Conservation (phyloP, 2,329 filamentous ascomycete species). For the Botrytis porri region DNA sequence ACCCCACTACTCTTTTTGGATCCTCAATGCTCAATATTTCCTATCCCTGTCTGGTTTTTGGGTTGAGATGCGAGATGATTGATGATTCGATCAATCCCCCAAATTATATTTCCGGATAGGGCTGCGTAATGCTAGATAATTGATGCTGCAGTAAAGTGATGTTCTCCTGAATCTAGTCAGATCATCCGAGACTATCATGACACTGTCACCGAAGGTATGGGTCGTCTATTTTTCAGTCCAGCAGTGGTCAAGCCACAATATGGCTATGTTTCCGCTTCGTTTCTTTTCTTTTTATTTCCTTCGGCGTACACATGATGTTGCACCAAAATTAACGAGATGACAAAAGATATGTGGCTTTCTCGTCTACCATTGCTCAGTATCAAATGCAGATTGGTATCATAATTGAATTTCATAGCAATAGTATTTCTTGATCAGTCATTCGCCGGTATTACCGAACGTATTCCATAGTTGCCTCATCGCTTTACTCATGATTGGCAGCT, state of each 20-base stretch:
- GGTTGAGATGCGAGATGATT: slow-evolving; percentile 7
- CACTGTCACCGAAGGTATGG: neutral
- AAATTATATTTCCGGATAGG: slow-evolving; percentile 3
- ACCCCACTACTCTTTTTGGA: neutral
- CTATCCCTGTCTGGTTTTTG: slow-evolving; percentile 12
- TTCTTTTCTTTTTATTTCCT: neutral
- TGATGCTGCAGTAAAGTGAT: neutral
- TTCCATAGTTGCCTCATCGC: slow-evolving; percentile 24
- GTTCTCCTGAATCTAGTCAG: neutral
- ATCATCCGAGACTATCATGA: neutral
- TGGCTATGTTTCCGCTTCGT: slow-evolving; percentile 26
- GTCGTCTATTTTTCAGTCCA: slow-evolving; percentile 19
- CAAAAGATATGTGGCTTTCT: slow-evolving; percentile 28
- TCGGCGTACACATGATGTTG: slow-evolving; percentile 9
- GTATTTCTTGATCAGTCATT: slow-evolving; percentile 17
- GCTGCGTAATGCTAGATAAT: slow-evolving; percentile 10
- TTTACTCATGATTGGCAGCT: slow-evolving; percentile 39
- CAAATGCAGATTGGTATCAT: slow-evolving; percentile 28
- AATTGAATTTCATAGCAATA: slow-evolving; percentile 12
- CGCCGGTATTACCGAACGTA: slow-evolving; percentile 30
- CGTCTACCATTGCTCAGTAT: slow-evolving; percentile 23
- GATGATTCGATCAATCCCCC: neutral
- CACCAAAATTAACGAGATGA: slow-evolving; percentile 25
- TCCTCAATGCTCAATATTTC: slow-evolving; percentile 8
- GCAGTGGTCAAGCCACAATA: slow-evolving; percentile 29